Conservation (phyloP, 352 stramenopile species). For the Phytophthora fragariaefolia region DNA sequence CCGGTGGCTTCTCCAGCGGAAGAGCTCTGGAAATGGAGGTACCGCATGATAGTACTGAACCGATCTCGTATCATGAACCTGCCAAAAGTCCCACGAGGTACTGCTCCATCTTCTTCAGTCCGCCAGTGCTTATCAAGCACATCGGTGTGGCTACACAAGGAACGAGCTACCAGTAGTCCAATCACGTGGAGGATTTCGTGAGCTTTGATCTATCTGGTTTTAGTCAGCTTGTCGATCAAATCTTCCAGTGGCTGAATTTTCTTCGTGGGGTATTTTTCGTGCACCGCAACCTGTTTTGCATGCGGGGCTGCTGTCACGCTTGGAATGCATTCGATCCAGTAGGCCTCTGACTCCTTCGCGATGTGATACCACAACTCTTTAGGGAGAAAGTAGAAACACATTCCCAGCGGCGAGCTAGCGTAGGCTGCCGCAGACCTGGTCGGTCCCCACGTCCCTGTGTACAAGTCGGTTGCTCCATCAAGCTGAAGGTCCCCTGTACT, state of each 20-base stretch:
- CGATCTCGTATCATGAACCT: conserved; percentile 18
- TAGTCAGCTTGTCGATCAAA: no score
- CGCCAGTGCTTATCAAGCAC: neutral
- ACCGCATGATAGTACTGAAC: no score
- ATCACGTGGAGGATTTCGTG: neutral
- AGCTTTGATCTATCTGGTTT: no score
- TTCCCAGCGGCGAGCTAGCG: neutral
- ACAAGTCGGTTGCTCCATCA: neutral
- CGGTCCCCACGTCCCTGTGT: neutral
- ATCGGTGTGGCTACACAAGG: neutral
- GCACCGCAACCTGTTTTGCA: neutral
- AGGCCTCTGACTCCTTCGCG: neutral
- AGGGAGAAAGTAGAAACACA: neutral
- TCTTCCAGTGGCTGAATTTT: neutral
- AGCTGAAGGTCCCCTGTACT: neutral
- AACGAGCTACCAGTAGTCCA: neutral
- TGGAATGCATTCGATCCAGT: neutral
- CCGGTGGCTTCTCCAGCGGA: neutral
- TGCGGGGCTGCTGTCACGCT: neutral
- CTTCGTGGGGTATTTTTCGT: neutral
- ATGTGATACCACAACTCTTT: neutral
- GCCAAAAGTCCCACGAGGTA: conserved; percentile 6
- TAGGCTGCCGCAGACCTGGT: neutral
- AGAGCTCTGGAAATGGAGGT: conserved; percentile 15
- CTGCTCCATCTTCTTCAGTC: neutral